Conservation (phyloP, 306 rosid species). For the Mimosa bimucronata region DNA sequence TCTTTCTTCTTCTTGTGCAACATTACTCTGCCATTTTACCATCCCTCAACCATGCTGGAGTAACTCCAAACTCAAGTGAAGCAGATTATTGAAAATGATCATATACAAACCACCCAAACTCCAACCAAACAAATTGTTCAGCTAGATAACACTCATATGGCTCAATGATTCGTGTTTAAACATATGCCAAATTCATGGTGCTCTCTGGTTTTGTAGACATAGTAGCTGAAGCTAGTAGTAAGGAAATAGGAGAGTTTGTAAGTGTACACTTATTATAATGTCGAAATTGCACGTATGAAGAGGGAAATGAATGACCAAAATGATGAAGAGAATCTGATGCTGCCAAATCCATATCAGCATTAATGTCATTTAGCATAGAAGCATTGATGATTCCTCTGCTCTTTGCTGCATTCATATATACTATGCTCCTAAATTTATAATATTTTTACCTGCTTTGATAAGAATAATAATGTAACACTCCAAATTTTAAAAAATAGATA, state of each 20-base stretch:
- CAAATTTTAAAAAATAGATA: too few relatives aligned
- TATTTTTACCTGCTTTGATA: too few relatives aligned
- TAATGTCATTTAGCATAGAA: constrained; percentile 31
- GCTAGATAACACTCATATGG: constrained; percentile 37
- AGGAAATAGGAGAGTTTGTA: constrained; percentile 54
- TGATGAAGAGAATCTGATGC: constrained; percentile 5
- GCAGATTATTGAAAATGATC: neutral
- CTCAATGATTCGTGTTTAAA: constrained; percentile 47
- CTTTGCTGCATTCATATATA: constrained; percentile 30
- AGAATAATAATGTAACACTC: too few relatives aligned
- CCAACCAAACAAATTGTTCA: neutral
- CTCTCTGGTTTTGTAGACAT: constrained; percentile 43
- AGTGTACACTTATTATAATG: constrained; percentile 39
- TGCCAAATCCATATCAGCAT: constrained; percentile 43
- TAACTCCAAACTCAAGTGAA: neutral
- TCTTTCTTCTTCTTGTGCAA: neutral
- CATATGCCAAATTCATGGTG: constrained; percentile 33
- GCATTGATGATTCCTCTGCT: constrained; percentile 35
- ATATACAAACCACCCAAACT: neutral
- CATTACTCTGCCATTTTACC: constrained; percentile 15
- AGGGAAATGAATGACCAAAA: neutral
- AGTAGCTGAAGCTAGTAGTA: constrained; percentile 45
- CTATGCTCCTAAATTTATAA: too few relatives aligned
- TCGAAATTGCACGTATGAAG: constrained; percentile 35
- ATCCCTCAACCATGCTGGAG: neutral